Base-by-base conservation (phyloP, 306 rosid genomes). In the Citrullus colocynthis region DNA sequence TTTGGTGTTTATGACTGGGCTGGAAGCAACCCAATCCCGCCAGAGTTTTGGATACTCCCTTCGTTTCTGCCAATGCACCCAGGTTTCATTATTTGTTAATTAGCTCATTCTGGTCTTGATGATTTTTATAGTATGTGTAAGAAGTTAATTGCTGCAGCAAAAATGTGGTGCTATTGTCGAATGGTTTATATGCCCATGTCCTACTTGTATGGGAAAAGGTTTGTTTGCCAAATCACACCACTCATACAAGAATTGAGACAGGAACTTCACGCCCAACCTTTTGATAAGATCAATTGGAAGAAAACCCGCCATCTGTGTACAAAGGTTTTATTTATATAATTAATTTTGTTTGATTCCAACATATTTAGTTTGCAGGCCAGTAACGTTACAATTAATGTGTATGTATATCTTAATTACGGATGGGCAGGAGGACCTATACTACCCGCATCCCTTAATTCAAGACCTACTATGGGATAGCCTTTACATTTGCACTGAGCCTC, bases 161-260 rank as follows among this genome's bases (percentile, higher is more conserved):
- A 93, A 86, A 91, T 93, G 97, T 89, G 85, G 84, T 91, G 98
- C 82, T 89, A 91, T 51, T 91, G 93, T 24, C 92, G 98, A 18
- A 54, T 88, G 88, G 87, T 88, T 4, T 89, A 84, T 86, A 36
- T 36, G 39, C 39, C 39, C 39, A 36, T 36, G 39, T 36, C 39
- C 39, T 36, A 5, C 36, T 32, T 32, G 36, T 32, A 32, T 32
- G 36, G 36, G 0, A 32, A 32, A 32, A 32, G 36, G 36, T 93
- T 91, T 81, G 96, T 89, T 52, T 96, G 92, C 36, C 88, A 86
- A 42, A 91, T 91, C 79, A 93, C 98, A 55, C 88, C 93, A 18
- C 91, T 93, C 9, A 85, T 93, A 57, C 81, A 76, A 54, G 84
- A 89, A 16, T 79, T 89, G 78, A 85, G 93, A 56, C 87, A 82